Base-by-base conservation (phyloP, 2,329 filamentous ascomycete genomes). In the Ceratocystis ficicola region DNA sequence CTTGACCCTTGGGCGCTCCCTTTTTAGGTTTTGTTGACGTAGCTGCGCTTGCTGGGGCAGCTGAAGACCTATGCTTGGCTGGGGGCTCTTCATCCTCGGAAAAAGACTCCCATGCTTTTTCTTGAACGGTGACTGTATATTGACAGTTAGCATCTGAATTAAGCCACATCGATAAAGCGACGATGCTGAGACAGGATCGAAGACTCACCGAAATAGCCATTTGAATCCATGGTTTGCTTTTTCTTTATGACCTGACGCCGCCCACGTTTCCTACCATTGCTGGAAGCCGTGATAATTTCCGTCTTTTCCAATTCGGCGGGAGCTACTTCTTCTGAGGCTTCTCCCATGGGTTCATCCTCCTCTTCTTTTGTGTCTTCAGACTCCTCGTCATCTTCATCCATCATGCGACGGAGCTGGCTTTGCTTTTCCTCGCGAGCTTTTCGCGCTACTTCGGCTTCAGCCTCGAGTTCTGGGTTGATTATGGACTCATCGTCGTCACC, bases 31-130 rank as follows among this genome's bases (percentile, higher is more conserved):
- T 84, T 59, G 73, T 73, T 5, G 76, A 74, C 25, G 77, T 77
- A 67, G 80, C 77, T 12, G 80, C 79, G 25, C 77, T 74, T 5
- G 78, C 75, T 1, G 77, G 77, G 64, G 76, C 69, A 67, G 76
- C 44, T 8, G 70, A 64, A 75, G 69, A 68, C 84, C 86, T 5
- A 78, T 72, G 72, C 83, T 85, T 72, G 68, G 73, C 71, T 2
- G 82, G 79, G 7, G 77, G 75, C 41, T 79, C 79, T 25, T 96
- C 91, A 69, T 95, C 91, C 73, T 96, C 92, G 0, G 90, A 95
- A 77, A 95, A 96, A 0, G 88, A 93, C 74, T 96, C 92, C 92
- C 92, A 96, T 0, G 81, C 87, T 0, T 83, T 77, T 72, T 95
- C 90, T 75, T 95, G 89, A 70, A 87, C 87, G 1, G 91, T 96